Conservation (phyloP, 1,139 yeast genomes). For the Petasospora fabianii region DNA sequence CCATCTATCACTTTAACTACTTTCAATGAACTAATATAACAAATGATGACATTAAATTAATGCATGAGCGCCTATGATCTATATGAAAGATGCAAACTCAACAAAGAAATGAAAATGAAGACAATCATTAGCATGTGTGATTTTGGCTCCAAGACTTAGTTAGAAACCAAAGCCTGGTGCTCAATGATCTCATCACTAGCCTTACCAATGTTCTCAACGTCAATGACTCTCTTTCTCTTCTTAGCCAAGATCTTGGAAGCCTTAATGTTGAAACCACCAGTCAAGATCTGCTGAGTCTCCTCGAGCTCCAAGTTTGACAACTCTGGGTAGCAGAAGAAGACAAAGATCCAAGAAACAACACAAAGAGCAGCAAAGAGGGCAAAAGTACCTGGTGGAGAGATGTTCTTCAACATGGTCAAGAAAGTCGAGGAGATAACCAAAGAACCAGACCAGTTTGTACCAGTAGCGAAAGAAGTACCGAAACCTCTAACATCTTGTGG, state of each 20-base stretch:
- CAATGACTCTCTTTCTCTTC: conserved; percentile 28
- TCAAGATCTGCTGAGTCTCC: conserved; percentile 77
- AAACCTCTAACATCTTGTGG: conserved; percentile 91
- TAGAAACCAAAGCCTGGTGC: conserved; percentile 6
- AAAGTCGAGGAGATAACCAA: conserved; percentile 86
- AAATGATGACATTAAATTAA: too few relatives aligned
- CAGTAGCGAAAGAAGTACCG: conserved; percentile 90
- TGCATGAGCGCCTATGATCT: too few relatives aligned
- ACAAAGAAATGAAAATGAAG: too few relatives aligned
- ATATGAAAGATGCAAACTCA: too few relatives aligned
- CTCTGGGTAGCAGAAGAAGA: conserved; percentile 86
- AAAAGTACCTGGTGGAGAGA: conserved; percentile 94
- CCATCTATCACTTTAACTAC: too few relatives aligned
- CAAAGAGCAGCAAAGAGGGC: conserved; percentile 84
- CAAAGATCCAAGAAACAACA: conserved; percentile 63
- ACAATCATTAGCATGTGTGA: too few relatives aligned
- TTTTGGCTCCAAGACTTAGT: too few relatives aligned
- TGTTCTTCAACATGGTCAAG: conserved; percentile 87
- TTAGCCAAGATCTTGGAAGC: conserved; percentile 64
- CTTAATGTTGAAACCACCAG: conserved; percentile 81
- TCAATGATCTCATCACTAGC: conserved; percentile 27
- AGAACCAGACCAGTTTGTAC: conserved; percentile 95
- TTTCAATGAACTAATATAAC: too few relatives aligned
- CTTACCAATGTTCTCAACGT: conserved; percentile 23
- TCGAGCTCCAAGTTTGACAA: conserved; percentile 86